Base-by-base conservation (phyloP, 2,329 filamentous ascomycete genomes). In the Cyphellophora europaea region DNA sequence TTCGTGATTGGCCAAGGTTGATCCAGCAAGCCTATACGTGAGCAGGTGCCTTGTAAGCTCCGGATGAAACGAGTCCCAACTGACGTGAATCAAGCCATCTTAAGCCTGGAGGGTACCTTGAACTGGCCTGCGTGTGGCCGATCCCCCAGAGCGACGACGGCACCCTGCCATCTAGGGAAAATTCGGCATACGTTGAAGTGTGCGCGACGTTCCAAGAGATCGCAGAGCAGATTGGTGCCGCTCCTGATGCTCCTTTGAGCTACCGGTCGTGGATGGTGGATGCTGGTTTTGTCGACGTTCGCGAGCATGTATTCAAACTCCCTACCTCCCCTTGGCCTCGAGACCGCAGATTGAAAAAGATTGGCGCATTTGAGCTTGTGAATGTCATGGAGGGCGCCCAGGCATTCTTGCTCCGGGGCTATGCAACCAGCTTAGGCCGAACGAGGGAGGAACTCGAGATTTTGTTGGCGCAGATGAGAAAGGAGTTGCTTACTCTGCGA, bases 101-200 rank as follows among this genome's bases (percentile, higher is more conserved):
- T 11, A 52, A 51, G 36, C 53, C 54, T 1, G 52, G 53, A 5
- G 54, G 54, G 5, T 50, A 41, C 19, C 45, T 53, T 16, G 54
- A 57, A 33, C 34, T 54, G 10, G 40, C 49, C 3, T 49, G 47
- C 36, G 41, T 44, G 13, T 40, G 38, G 18, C 36, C 49, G 2
- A 37, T 35, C 23, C 29, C 47, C 25, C 31, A 40, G 25, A 51
- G 50, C 29, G 53, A 55, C 29, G 54, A 57, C 32, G 52, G 43
- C 10, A 45, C 45, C 8, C 49, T 61, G 43, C 19, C 37, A 35
- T n/a, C n/a, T 25, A n/a, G 8, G 21, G 46, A 49, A 0, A 47
- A 49, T 0, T 57, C 57, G 15, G 32, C 41, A 5, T 23, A 43
- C 11, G 50, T 47, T 46, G 8, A 25, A 8, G 8, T 25, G 8